These are phyloP conservation scores for Candida anglica DNA, from an alignment of 805 yeast species.

Conservation along the genomic window DNA sequence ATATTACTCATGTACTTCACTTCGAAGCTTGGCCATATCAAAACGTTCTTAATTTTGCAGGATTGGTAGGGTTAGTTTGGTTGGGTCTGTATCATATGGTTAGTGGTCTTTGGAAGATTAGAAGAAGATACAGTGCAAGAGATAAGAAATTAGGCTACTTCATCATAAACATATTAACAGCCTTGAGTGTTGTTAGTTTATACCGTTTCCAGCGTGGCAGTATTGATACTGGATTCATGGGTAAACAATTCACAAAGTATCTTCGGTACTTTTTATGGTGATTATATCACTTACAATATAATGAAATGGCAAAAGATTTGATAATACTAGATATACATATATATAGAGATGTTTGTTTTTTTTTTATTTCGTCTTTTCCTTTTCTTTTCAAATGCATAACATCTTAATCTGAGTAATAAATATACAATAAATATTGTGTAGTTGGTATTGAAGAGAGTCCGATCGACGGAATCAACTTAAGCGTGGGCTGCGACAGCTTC, in stretches of 20 bases:
- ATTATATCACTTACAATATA: background rate
- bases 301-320: conserved; percentile 3
- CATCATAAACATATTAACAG: conserved; percentile 30
- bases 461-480: no score
- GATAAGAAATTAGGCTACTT: conserved; percentile 45
- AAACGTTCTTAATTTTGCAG: conserved; percentile 24
- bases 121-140: conserved; percentile 32
- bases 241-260: conserved; percentile 24
- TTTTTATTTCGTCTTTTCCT: no score
- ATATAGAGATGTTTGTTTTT: no score
- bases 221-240: conserved; percentile 26
- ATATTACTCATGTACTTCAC: conserved; percentile 38
- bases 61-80: conserved; percentile 30
- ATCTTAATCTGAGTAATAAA: background rate
- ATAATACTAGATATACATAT: conserved; percentile 2
- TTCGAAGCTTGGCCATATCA: conserved; percentile 8
- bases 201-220: conserved; percentile 15
- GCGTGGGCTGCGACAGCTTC: conserved; percentile 34
- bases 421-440: background rate
- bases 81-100: conserved; percentile 49
- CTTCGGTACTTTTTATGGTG: conserved; percentile 7
- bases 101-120: conserved; percentile 49
- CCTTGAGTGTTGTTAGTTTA: conserved; percentile 35
- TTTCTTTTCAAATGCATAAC: background rate
- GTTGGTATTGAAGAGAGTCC: conserved; percentile 6